Percentiles rank a stretch among this genome's conserved stretches.
These are phyloP conservation scores for Metschnikowia proteae DNA, from an alignment of 805 yeast species.

Conservation along the genomic window DNA sequence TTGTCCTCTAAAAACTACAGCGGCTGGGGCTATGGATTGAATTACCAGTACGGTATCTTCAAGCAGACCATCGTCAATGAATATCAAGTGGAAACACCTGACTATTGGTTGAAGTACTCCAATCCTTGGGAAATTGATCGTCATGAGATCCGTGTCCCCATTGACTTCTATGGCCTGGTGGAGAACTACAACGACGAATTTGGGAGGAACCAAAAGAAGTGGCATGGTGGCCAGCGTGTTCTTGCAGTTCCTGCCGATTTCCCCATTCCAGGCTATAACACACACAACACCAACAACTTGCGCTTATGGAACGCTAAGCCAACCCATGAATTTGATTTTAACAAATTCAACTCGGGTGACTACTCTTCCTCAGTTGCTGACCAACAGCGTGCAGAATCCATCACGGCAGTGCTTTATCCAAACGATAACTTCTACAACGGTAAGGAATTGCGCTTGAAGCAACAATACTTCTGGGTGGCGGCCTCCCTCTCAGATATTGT, in stretches of 20 bases:
- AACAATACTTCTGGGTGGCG: constrained; percentile 95
- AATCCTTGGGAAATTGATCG: constrained; percentile 95
- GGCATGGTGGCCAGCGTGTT: constrained; percentile 89
- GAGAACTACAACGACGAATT: constrained; percentile 49
- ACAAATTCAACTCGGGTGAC: constrained; percentile 88
- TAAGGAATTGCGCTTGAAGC: constrained; percentile 87
- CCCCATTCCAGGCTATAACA: constrained; percentile 89
- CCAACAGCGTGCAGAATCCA: constrained; percentile 87
- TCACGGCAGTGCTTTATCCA: constrained; percentile 89
- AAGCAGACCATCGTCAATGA: constrained; percentile 87
- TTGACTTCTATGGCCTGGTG: constrained; percentile 84
- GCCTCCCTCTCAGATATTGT: constrained; percentile 90
- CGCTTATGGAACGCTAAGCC: constrained; percentile 90
- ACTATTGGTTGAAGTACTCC: constrained; percentile 84
- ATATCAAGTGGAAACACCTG: constrained; percentile 91
- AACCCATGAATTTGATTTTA: constrained; percentile 85
- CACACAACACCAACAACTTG: constrained; percentile 79
- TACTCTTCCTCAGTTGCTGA: constrained; percentile 77
- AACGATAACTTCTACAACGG: constrained; percentile 91
- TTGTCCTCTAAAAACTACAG: constrained; percentile 81
- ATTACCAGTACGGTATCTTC: constrained; percentile 92
- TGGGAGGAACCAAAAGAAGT: constrained; percentile 55
- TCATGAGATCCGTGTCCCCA: constrained; percentile 80
- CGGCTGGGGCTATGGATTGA: constrained; percentile 95
- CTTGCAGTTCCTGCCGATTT: constrained; percentile 87